These are phyloP conservation scores for Claviceps paspali DNA, from an alignment of 2,329 filamentous ascomycete species.

Conservation along the genomic window DNA sequence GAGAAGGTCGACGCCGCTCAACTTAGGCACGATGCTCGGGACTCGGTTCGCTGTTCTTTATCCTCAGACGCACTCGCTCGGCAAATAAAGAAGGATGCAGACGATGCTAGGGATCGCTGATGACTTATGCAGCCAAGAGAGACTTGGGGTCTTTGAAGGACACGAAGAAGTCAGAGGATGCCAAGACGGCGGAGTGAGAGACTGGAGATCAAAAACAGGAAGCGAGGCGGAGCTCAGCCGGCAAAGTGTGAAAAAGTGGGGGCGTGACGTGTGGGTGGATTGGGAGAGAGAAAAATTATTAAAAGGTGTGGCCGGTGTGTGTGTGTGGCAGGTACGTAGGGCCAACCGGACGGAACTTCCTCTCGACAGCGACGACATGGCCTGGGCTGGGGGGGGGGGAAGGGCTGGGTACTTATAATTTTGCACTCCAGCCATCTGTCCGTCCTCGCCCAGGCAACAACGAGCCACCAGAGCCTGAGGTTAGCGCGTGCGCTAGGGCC, in stretches of 20 bases:
- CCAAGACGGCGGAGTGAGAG: constrained; percentile 8
- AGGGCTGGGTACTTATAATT: constrained; percentile 43
- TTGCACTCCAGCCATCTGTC: constrained; percentile 22
- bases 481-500: constrained; percentile 21
- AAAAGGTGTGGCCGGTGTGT: constrained; percentile 28
- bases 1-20: constrained; percentile 13
- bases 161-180: constrained; percentile 9
- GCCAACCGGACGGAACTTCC: constrained; percentile 41
- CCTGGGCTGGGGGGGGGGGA: constrained; percentile 40
- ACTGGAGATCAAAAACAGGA: constrained; percentile 4
- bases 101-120: constrained; percentile 5
- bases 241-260: constrained; percentile 12
- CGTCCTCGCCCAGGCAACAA: constrained; percentile 28
- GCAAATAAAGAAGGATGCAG: constrained; percentile 3
- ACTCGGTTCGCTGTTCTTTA: constrained; percentile 7
- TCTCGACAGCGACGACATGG: constrained; percentile 33
- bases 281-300: constrained; percentile 18
- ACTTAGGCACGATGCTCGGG: constrained; percentile 6
- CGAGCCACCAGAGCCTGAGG: constrained; percentile 23
- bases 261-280: constrained; percentile 16
- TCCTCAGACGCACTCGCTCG: constrained; percentile 5
- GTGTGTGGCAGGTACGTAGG: constrained; percentile 33
- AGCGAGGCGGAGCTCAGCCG: constrained; percentile 10
- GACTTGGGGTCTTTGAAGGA: constrained; percentile 6
- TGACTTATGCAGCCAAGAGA: constrained; percentile 5